Evolutionary conservation across 2,329 filamentous ascomycete genomes (phyloP).

Genomic region (Mycosphaerella arachidis): DNA sequence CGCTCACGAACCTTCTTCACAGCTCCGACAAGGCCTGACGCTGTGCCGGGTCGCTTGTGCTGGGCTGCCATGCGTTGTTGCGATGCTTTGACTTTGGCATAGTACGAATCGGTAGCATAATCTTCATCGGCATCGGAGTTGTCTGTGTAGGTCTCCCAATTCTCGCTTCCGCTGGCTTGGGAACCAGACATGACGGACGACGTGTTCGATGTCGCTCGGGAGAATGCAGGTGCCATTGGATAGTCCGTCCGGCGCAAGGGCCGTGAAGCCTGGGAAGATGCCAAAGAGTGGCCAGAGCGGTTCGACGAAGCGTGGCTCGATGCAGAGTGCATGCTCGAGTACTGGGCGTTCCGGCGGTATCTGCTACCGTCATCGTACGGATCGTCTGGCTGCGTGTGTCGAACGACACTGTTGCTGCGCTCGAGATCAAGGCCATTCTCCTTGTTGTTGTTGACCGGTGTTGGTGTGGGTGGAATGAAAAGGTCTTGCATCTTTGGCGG

Average conservation of each 20-base stretch:
- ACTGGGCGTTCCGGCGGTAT: slow-evolving; percentile 21
- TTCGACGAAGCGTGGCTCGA: slow-evolving; percentile 5
- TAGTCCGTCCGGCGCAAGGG: slow-evolving; percentile 25
- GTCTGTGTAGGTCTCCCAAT: slow-evolving; percentile 96
- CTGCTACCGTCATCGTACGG: slow-evolving; percentile 65
- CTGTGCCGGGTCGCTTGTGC: slow-evolving; percentile 19
- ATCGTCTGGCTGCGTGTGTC: slow-evolving; percentile 68
- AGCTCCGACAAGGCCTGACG: slow-evolving; percentile 14
- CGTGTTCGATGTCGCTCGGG: slow-evolving; percentile 31
- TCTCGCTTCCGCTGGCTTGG: slow-evolving; percentile 64
- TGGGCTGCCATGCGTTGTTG: slow-evolving; percentile 54
- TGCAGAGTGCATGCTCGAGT: slow-evolving; percentile 19
- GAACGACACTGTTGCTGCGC: slow-evolving; percentile 55
- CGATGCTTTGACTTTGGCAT: slow-evolving; percentile 60
- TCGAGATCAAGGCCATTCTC: slow-evolving; percentile 39
- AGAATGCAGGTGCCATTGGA: slow-evolving; percentile 30
- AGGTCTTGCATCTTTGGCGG: slow-evolving; percentile 93
- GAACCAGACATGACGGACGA: slow-evolving; percentile 32
- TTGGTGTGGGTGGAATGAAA: slow-evolving; percentile 51
- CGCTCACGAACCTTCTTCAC: slow-evolving; percentile 26
- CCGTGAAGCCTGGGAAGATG: slow-evolving; percentile 22
- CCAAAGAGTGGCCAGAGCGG: slow-evolving; percentile 23
- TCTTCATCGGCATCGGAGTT: slow-evolving; percentile 39
- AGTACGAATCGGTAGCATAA: slow-evolving; percentile 74
- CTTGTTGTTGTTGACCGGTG: slow-evolving; percentile 36